Evolutionary conservation across 305 asterid species (phyloP), one percentile per base, ranked within the genome.

Genomic region (Fraxinus platypoda): DNA sequence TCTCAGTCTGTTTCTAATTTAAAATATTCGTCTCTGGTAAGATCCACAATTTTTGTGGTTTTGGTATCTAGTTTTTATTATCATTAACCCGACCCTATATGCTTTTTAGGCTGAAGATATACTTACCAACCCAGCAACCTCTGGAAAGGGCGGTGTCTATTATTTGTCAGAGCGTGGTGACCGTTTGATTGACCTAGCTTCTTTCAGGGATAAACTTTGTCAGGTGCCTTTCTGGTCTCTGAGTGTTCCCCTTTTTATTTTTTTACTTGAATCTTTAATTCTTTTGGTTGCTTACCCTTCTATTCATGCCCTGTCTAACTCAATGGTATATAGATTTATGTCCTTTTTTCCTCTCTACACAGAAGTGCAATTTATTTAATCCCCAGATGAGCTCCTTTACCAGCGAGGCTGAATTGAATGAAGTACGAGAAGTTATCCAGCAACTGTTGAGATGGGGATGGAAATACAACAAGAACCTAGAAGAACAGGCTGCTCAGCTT

Each of bases 401-500:
- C 54, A 81, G 86, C 90, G 99, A 96, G 87, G 90, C 87, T 75
- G 99, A 94, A 89, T 88, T 94, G 85, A 94, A 86, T 83, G 98
- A 92, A 86, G 86, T 90, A 84, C 90, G 97, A 88, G 97, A 94
- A 76, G 87, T 95, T 35, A 87, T 91, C 78, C 95, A 94, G 84
- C 97, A 92, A 87, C 86, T 94, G 75, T 76, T 92, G 85, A 88
- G 96, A 91, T 96, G 99, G 99, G 99, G 93, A 57, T 93, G 95
- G 98, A 93, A 92, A 81, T 93, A 89, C 88, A 93, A 96, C 89
- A 96, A 92, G 87, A 96, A 93, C 88, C 98, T 93, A 85, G 99
- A 96, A 89, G 99, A 96, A 83, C 98, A 94, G 86, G 98, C 95
- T 84, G 97, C 98, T 77, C 98, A 96, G 91, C 98, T 94, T 83